Evolutionary conservation across 768 basidiomycete species (phyloP).

Genomic region (Dioszegia hungarica): DNA sequence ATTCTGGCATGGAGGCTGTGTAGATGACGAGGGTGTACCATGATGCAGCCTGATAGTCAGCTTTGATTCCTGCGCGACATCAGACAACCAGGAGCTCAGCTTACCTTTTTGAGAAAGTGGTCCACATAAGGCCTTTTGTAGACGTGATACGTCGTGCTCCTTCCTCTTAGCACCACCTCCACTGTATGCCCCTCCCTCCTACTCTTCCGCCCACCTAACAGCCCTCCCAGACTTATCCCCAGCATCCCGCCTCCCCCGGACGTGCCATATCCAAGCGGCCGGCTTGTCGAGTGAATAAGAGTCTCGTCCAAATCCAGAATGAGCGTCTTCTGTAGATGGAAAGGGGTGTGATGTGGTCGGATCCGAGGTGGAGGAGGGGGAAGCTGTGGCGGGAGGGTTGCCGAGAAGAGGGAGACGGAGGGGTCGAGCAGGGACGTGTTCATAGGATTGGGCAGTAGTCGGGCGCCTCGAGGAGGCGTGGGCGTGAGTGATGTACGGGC

Average conservation of each 20-base stretch:
- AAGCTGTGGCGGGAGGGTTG: not conserved
- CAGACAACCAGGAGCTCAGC: slow-evolving; percentile 10
- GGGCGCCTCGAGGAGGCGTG: not conserved
- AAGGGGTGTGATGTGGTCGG: slow-evolving; percentile 59
- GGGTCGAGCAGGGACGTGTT: slow-evolving; percentile 35
- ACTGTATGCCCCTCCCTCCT: slow-evolving; percentile 73
- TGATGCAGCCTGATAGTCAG: slow-evolving; percentile 67
- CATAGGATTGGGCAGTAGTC: slow-evolving; percentile 37
- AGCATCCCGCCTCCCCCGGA: slow-evolving; percentile 52
- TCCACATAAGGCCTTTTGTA: slow-evolving; percentile 98
- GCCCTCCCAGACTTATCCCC: slow-evolving; percentile 39
- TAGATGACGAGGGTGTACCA: slow-evolving; percentile 99
- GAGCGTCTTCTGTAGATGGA: slow-evolving; percentile 84
- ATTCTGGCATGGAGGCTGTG: slow-evolving; percentile 98
- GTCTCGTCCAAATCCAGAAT: slow-evolving; percentile 98
- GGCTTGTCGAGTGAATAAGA: slow-evolving; percentile 91
- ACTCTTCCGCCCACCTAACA: slow-evolving; percentile 31
- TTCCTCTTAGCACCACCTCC: slow-evolving; percentile 82
- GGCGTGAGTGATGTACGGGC: not conserved
- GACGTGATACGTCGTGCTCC: slow-evolving; percentile 90
- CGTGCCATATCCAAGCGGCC: slow-evolving; percentile 53
- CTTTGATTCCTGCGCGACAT: not conserved
- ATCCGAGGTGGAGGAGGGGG: not conserved
- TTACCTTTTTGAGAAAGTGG: slow-evolving; percentile 81
- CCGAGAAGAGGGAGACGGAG: slow-evolving; percentile 15